phyloP scores from a whole-genome alignment of 2,329 filamentous ascomycete species.

The Coniochaeta ligniaria region DNA sequence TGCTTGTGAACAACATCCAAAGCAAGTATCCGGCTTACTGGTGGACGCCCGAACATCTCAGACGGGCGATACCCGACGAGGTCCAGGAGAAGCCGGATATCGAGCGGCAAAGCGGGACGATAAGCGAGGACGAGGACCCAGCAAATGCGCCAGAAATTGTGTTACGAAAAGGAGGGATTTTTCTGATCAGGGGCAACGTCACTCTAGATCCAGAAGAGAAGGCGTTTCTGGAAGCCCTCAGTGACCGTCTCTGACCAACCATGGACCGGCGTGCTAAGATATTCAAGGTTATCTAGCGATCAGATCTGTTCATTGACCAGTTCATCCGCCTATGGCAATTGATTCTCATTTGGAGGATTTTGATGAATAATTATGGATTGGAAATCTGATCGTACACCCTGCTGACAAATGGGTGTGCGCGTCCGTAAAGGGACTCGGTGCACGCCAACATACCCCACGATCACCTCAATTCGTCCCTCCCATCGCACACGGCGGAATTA shows the following conservation, averaged over 20 bases:
- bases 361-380: not conserved
- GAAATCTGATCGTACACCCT: not conserved
- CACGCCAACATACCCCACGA: not conserved
- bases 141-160: constrained; percentile 1
- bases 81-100: not conserved
- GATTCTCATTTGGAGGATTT: not conserved
- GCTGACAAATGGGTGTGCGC: not conserved
- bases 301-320: too few relatives aligned
- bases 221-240: constrained; percentile 11
- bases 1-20: constrained; percentile 64
- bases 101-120: not conserved
- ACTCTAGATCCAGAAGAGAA: constrained; percentile 12
- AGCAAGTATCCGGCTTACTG: constrained; percentile 62
- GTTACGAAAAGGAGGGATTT: constrained; percentile 7
- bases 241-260: constrained; percentile 9
- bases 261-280: not conserved
- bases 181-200: constrained; percentile 10
- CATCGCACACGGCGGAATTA: not conserved
- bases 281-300: too few relatives aligned
- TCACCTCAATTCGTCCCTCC: not conserved
- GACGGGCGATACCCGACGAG: constrained; percentile 15
- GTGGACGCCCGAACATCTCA: constrained; percentile 46
- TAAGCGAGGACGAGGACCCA: constrained; percentile 1
- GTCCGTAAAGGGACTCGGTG: not conserved
- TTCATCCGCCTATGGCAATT: not conserved